These are phyloP conservation scores for Coemansia sp. DNA, from an alignment of 192 early-diverging fungal species.

Conservation along the genomic window DNA sequence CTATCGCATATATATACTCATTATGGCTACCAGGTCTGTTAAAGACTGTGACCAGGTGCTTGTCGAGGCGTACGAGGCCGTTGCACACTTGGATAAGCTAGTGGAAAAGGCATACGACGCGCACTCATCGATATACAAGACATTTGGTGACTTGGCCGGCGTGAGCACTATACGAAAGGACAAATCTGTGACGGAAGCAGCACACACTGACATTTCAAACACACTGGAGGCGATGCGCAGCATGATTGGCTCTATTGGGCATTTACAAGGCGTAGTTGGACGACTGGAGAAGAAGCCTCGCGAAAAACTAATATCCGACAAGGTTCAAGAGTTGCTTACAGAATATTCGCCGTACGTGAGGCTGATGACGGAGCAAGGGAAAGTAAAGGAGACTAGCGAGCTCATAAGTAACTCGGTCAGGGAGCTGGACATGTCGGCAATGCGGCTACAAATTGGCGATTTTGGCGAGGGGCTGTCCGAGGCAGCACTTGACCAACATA, in stretches of 20 bases:
- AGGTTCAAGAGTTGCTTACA: slow-evolving; percentile 33
- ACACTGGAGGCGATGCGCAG: slow-evolving; percentile 44
- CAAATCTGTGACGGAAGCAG: slow-evolving; percentile 48
- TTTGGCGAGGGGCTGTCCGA: slow-evolving; percentile 41
- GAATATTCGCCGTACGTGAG: slow-evolving; percentile 44
- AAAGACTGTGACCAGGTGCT: slow-evolving; percentile 33
- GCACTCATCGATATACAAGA: slow-evolving; percentile 49
- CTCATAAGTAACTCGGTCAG: slow-evolving; percentile 33
- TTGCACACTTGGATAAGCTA: slow-evolving; percentile 34
- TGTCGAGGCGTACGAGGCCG: slow-evolving; percentile 29
- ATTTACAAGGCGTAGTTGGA: slow-evolving; percentile 27
- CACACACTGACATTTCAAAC: slow-evolving; percentile 42
- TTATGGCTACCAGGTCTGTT: not conserved
- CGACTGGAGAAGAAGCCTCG: slow-evolving; percentile 52
- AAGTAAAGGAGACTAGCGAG: slow-evolving; percentile 23
- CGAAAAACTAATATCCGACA: slow-evolving; percentile 45
- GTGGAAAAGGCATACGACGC: slow-evolving; percentile 54
- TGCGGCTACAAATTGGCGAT: slow-evolving; percentile 52
- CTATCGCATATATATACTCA: not conserved
- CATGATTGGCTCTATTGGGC: slow-evolving; percentile 43
- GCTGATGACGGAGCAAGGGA: slow-evolving; percentile 46
- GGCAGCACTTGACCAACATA: slow-evolving; percentile 28
- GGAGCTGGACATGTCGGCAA: slow-evolving; percentile 50
- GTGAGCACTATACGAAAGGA: slow-evolving; percentile 54
- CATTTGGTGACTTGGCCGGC: slow-evolving; percentile 52